Conservation (phyloP, 1,284 basidiomycete species). For the Agaricales sp. region DNA sequence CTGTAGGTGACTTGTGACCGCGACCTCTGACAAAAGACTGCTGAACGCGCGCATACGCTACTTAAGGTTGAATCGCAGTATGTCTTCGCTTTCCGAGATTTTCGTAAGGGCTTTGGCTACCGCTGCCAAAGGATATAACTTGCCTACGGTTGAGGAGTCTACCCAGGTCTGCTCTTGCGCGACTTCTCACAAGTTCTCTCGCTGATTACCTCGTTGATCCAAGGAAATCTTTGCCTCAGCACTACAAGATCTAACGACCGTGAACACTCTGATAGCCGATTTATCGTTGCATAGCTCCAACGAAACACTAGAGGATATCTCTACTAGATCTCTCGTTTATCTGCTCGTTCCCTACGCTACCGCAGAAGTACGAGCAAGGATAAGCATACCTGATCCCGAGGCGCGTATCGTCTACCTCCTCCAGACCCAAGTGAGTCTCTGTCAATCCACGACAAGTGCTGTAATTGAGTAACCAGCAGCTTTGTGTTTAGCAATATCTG, state of each 20-base stretch:
- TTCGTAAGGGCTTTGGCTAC: not conserved
- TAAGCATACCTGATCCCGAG: constrained; percentile 45
- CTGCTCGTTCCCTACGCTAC: constrained; percentile 67
- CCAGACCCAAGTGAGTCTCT: constrained; percentile 47
- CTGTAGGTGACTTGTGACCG: no score
- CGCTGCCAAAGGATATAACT: not conserved
- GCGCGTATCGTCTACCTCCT: constrained; percentile 50
- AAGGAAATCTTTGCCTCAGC: constrained; percentile 51
- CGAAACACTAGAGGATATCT: constrained; percentile 77
- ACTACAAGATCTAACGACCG: constrained; percentile 38
- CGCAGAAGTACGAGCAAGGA: constrained; percentile 63
- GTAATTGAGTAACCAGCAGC: constrained; percentile 1
- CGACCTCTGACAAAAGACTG: no score
- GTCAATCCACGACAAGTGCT: constrained; percentile 6
- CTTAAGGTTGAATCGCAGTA: no score
- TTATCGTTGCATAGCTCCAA: constrained; percentile 82
- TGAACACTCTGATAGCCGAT: constrained; percentile 39
- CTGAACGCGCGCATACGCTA: no score
- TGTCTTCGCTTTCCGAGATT: not conserved
- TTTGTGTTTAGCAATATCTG: constrained; percentile 39
- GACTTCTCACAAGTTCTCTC: not conserved
- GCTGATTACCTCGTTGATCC: constrained; percentile 2
- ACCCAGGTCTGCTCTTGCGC: constrained; percentile 13
- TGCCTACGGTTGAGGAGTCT: not conserved
- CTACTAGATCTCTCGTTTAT: constrained; percentile 74